Base-by-base conservation (phyloP, 1,284 basidiomycete species). In the Naganishia cerealis region DNA sequence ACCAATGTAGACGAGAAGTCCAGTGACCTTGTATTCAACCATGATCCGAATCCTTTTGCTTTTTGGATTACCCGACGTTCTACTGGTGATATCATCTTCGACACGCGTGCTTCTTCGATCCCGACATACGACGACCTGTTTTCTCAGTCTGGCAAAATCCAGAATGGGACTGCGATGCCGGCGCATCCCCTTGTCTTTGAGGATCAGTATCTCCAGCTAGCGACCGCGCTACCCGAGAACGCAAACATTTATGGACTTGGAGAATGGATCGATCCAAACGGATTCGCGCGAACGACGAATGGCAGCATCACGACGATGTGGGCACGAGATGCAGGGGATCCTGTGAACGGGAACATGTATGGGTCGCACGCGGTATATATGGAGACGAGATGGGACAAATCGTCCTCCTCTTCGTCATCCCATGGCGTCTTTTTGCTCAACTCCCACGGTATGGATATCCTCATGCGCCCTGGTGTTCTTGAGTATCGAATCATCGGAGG, bases 201-300 rank as follows among this genome's bases (percentile, higher is more conserved):
- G 75, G 86, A 91, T 16, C 90, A 91, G 77, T 91, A 90, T 75
- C 82, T 91, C 18, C 88, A 89, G 67, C 77, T 90, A 63, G 66
- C 72, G 16, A 73, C 73, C 4, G 66, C 71, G 1, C 59, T 80
- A 6, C 74, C 78, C 4, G 38, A 57, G 6, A 79, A 85, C 46
- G 84, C 89, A 24, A 90, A 91, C 73, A 83, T 92, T 54, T 91
- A 91, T 71, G 90, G 90, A 0, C 80, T 92, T 9, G 90, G 90
- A 3, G 90, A 92, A 75, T 63, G 61, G 61, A 63, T 63, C 12
- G 55, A 61, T 26, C 57, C 67, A 38, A 68, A 57, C n/a, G 63
- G 63, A 1, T 57, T 66, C 18, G 55, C 55, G 12, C 26, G 63
- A 21, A 56, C 54, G 54, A 57, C 39, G 39, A 57, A 57, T 40